Conservation (phyloP, 2,329 filamentous ascomycete species). For the Fusarium coffeatum region DNA sequence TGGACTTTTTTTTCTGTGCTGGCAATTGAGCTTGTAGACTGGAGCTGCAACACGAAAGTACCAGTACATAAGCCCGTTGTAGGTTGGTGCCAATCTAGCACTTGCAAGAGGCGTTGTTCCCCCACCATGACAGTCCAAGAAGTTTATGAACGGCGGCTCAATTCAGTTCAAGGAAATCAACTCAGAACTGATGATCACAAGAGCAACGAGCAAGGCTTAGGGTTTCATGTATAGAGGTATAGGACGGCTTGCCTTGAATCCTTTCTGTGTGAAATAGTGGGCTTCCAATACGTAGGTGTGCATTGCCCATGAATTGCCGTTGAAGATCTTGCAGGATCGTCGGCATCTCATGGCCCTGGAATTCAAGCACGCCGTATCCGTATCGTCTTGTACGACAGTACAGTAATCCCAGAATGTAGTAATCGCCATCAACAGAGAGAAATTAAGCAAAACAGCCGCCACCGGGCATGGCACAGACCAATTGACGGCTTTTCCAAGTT, state of each 20-base stretch:
- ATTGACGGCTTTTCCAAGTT: slow-evolving; percentile 9
- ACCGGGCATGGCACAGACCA: slow-evolving; percentile 1
- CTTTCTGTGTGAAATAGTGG: slow-evolving; percentile 20
- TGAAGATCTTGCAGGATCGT: slow-evolving; percentile 38
- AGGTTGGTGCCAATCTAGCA: slow-evolving; percentile 13
- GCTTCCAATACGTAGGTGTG: slow-evolving; percentile 14
- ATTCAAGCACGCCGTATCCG: background rate
- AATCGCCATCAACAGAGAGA: slow-evolving; percentile 34
- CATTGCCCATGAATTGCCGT: slow-evolving; percentile 18
- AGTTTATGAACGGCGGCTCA: slow-evolving; percentile 26
- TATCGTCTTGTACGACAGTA: background rate
- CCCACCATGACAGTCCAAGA: slow-evolving; percentile 32
- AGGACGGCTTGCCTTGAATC: background rate
- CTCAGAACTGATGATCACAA: background rate
- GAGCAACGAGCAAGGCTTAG: slow-evolving; percentile 9
- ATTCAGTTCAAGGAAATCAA: slow-evolving; percentile 11
- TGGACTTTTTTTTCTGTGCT: slow-evolving; percentile 26
- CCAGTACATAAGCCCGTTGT: slow-evolving; percentile 29
- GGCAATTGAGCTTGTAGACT: slow-evolving; percentile 39
- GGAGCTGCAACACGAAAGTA: slow-evolving; percentile 31
- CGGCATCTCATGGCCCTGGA: slow-evolving; percentile 17
- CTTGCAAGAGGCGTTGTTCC: slow-evolving; percentile 29
- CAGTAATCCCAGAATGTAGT: slow-evolving; percentile 28
- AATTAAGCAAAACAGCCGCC: slow-evolving; percentile 9
- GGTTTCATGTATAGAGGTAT: slow-evolving; percentile 27